Conservation (phyloP, 2,329 filamentous ascomycete species). For the Leptographium flavum region DNA sequence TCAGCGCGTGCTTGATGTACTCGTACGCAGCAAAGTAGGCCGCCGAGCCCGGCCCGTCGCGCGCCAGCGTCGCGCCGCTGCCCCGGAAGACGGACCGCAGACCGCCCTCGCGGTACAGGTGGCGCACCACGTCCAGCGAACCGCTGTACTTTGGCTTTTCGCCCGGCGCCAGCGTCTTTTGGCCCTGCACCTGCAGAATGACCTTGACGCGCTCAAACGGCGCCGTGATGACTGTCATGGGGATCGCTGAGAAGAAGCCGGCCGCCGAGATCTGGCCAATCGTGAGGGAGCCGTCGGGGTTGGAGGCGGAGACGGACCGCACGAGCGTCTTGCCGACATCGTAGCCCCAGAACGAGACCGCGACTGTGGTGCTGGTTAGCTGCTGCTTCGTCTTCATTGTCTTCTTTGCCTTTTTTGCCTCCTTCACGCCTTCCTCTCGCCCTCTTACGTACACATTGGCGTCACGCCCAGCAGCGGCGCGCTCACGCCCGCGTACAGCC, state of each 20-base stretch:
- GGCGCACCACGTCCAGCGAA: conserved; percentile 77
- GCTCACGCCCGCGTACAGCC: conserved; percentile 91
- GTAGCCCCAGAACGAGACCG: conserved; percentile 72
- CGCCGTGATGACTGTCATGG: conserved; percentile 96
- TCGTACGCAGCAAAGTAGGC: conserved; percentile 98
- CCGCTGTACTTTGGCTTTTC: conserved; percentile 88
- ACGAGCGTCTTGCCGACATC: conserved; percentile 90
- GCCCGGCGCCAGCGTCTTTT: conserved; percentile 69
- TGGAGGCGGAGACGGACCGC: conserved; percentile 47
- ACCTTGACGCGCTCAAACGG: conserved; percentile 99
- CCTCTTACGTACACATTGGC: conserved; percentile 85
- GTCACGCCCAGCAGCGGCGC: conserved; percentile 92
- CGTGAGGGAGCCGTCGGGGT: conserved; percentile 55
- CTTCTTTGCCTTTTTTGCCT: too few species aligned
- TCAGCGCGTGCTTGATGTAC: conserved; percentile 77
- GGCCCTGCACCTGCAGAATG: conserved; percentile 91
- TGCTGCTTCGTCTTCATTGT: too few species aligned
- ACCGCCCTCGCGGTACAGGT: conserved; percentile 85
- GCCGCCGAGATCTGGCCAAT: conserved; percentile 82
- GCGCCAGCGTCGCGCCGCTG: conserved; percentile 75
- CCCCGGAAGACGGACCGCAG: conserved; percentile 87
- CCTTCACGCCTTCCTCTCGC: too few species aligned
- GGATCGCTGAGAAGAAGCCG: conserved; percentile 94
- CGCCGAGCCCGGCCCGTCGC: conserved; percentile 83
- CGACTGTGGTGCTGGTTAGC: conserved; percentile 31